phyloP scores from a whole-genome alignment of 2,329 filamentous ascomycete species.

The Zymoseptoria ardabiliae region DNA sequence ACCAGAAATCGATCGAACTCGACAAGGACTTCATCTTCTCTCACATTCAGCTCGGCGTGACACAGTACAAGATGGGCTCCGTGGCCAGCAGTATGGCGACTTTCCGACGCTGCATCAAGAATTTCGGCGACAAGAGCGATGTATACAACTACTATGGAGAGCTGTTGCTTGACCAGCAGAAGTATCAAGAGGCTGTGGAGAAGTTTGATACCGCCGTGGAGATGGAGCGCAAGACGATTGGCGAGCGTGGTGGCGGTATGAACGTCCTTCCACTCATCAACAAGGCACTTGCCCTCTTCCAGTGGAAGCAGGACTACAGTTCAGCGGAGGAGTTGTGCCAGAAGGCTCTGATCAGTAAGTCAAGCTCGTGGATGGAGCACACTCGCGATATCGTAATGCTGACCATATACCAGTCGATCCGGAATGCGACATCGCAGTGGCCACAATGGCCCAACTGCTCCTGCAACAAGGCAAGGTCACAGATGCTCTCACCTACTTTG shows the following conservation, averaged over 20 bases:
- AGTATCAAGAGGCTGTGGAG: slow-evolving; percentile 89
- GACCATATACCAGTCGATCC: slow-evolving; percentile 66
- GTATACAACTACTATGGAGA: slow-evolving; percentile 99
- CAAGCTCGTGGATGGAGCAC: neutral
- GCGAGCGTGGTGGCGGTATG: slow-evolving; percentile 86
- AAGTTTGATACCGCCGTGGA: slow-evolving; percentile 99
- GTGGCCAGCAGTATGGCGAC: slow-evolving; percentile 98
- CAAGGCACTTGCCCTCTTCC: slow-evolving; percentile 93
- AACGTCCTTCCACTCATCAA: slow-evolving; percentile 97
- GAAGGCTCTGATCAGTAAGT: slow-evolving; percentile 91
- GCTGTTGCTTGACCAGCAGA: slow-evolving; percentile 90
- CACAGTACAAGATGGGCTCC: slow-evolving; percentile 99
- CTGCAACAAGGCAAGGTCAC: slow-evolving; percentile 96
- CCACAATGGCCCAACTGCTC: slow-evolving; percentile 95
- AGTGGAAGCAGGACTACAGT: slow-evolving; percentile 94
- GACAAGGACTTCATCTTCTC: slow-evolving; percentile 97
- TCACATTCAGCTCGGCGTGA: slow-evolving; percentile 97
- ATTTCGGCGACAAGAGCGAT: slow-evolving; percentile 91
- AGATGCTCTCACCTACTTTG: slow-evolving; percentile 92
- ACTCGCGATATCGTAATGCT: slow-evolving; percentile 21
- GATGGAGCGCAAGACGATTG: slow-evolving; percentile 72
- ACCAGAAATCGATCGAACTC: slow-evolving; percentile 97
- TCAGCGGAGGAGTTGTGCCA: slow-evolving; percentile 95
- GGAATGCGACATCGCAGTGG: slow-evolving; percentile 96
- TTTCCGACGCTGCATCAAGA: slow-evolving; percentile 95